Evolutionary conservation across 768 basidiomycete genomes (phyloP).

Genomic region (Lactarius akahatsu): DNA sequence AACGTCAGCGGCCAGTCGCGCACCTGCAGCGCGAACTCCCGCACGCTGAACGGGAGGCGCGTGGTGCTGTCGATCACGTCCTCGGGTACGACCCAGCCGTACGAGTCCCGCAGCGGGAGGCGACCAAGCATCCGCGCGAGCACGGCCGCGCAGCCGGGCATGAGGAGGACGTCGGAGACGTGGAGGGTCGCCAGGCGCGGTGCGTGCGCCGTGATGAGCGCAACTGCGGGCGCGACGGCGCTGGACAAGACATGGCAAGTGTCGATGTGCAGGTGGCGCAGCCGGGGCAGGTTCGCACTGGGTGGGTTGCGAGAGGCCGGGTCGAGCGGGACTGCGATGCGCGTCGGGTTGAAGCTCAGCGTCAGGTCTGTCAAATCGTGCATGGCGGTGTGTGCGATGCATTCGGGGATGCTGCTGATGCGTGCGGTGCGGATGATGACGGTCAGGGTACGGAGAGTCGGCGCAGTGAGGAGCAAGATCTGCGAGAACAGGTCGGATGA

Average conservation of each 20-base stretch:
- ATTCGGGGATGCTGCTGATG: constrained; percentile 9
- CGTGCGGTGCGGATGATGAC: constrained; percentile 7
- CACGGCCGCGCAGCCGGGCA: constrained; percentile 23
- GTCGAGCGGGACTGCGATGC: constrained; percentile 10
- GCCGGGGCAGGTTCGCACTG: constrained; percentile 11
- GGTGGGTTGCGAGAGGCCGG: neutral
- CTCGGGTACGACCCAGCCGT: constrained; percentile 18
- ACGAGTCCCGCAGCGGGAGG: constrained; percentile 19
- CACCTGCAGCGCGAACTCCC: constrained; percentile 18
- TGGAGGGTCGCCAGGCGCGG: constrained; percentile 17
- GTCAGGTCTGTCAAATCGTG: constrained; percentile 17
- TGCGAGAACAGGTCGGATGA: constrained; percentile 5
- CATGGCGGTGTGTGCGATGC: constrained; percentile 11
- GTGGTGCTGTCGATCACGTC: neutral
- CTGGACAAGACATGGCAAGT: constrained; percentile 9
- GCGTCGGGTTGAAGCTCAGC: constrained; percentile 15
- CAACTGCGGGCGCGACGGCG: constrained; percentile 13
- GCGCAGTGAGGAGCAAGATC: constrained; percentile 17
- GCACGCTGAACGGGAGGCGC: constrained; percentile 19
- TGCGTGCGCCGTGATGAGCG: constrained; percentile 8
- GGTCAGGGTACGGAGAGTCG: constrained; percentile 21
- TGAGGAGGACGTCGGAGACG: constrained; percentile 17
- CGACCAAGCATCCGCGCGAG: constrained; percentile 26
- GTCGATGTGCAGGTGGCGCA: constrained; percentile 20
- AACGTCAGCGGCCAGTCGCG: neutral